Base-by-base conservation (phyloP, 202 grass and related monocot species). In the Panicum virgatum region DNA sequence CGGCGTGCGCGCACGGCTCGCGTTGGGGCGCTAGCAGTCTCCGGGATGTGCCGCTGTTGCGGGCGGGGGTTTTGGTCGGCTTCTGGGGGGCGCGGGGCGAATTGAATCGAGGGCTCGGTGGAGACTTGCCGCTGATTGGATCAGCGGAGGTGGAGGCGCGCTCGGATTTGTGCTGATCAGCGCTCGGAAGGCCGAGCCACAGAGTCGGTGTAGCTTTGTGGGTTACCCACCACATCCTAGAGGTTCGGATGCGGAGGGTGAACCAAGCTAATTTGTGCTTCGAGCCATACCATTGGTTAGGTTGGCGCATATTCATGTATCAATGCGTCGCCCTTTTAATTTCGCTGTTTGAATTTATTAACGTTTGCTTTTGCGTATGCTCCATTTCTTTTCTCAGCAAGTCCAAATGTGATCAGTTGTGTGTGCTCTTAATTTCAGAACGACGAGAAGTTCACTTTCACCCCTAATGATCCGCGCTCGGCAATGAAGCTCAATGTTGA, bases 401-500 rank as follows among this genome's bases (percentile, higher is more conserved):
- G 58, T 71, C 64, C 36, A 32, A 77, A 32, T 84, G 16, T 37
- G n/a, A 62, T 44, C 0, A 37, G 63, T 80, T 65, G 1, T 9
- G 59, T 75, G 51, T 78, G 64, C 48, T 69, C 75, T n/a, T 60
- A 40, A 72, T 86, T 86, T 77, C 82, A 95, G 96, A 91, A 39
- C 11, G 92, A 95, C 36, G 96, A 98, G 54, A 89, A 67, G 23
- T 88, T 98, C 62, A 66, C 72, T 58, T 95, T 95, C 73, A 79
- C 72, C 27, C 95, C 96, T 12, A 71, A 87, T 77, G 96, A 98
- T 83, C 88, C 86, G 0, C 70, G 80, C 14, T 98, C 96, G 1
- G 73, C 78, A 9, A 95, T 94, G 96, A 91, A 93, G 80, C 71
- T 98, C 74, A 93, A 78, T 75, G 92, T 93, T 3, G 90, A 98